These are phyloP conservation scores for Catunica adiposa DNA, from an alignment of 2,329 filamentous ascomycete species.

Conservation along the genomic window DNA sequence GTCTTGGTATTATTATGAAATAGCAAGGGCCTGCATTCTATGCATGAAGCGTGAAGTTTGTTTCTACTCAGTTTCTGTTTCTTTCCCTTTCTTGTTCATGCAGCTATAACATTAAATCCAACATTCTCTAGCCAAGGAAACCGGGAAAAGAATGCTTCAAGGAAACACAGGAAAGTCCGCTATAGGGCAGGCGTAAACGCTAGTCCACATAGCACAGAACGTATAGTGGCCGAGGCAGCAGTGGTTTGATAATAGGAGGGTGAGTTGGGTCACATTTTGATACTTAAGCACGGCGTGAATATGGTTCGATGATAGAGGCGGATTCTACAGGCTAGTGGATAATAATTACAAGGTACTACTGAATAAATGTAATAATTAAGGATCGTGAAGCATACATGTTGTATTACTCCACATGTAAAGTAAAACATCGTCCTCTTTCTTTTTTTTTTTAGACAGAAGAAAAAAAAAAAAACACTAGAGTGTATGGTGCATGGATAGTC, in stretches of 20 bases:
- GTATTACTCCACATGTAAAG: too few species aligned
- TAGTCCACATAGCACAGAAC: not conserved
- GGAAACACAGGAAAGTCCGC: too few species aligned
- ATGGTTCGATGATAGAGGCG: not conserved
- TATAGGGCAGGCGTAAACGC: not conserved
- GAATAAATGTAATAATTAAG: too few species aligned
- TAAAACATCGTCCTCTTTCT: too few species aligned
- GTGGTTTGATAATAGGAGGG: not conserved
- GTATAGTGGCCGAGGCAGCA: not conserved
- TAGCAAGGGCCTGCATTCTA: too few species aligned
- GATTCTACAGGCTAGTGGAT: too few species aligned
- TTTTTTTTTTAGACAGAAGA: too few species aligned
- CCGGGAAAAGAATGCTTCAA: too few species aligned
- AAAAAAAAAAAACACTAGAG: not conserved
- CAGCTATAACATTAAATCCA: not conserved
- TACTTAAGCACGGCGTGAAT: not conserved
- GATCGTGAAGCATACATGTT: too few species aligned
- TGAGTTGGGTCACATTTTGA: not conserved
- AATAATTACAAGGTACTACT: too few species aligned
- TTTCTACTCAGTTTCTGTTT: not conserved
- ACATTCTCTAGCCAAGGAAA: too few species aligned
- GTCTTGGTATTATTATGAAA: not conserved
- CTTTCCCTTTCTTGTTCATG: not conserved
- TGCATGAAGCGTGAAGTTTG: not conserved
- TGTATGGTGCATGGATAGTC: not conserved